These are phyloP conservation scores for Penicillium sp. DNA, from an alignment of 2,329 filamentous ascomycete species.

Conservation along the genomic window DNA sequence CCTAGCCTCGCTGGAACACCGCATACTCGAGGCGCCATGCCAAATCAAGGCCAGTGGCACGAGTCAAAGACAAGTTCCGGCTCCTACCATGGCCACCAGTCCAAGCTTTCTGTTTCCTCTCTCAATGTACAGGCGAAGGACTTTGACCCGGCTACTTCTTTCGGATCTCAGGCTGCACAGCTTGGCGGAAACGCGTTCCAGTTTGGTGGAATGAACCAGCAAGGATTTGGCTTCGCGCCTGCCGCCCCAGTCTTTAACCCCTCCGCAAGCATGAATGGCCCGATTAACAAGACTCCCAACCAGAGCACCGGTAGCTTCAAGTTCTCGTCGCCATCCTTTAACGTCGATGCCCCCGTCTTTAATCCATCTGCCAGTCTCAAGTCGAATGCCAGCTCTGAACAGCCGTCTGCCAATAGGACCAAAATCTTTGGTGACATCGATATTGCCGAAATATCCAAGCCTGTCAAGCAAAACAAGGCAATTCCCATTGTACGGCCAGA, in stretches of 20 bases:
- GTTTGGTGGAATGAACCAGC: constrained; percentile 30
- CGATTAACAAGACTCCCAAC: constrained; percentile 12
- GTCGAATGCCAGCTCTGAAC: constrained; percentile 21
- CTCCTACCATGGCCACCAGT: constrained; percentile 48
- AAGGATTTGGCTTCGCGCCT: constrained; percentile 44
- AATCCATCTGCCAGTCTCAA: constrained; percentile 52
- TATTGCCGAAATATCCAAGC: constrained; percentile 59
- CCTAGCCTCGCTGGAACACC: constrained; percentile 68
- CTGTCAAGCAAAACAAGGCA: constrained; percentile 71
- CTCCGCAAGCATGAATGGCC: constrained; percentile 12
- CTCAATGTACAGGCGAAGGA: constrained; percentile 86
- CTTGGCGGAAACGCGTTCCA: constrained; percentile 44
- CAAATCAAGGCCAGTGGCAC: constrained; percentile 33
- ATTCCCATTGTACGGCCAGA: constrained; percentile 72
- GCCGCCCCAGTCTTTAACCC: constrained; percentile 67
- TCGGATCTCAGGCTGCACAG: constrained; percentile 45
- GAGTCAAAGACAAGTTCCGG: constrained; percentile 26
- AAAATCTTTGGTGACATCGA: constrained; percentile 67
- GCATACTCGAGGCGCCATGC: constrained; percentile 25
- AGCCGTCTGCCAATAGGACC: constrained; percentile 21
- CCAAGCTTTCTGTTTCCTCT: constrained; percentile 67
- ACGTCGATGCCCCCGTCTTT: constrained; percentile 72
- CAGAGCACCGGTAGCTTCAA: constrained; percentile 48
- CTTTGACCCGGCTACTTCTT: constrained; percentile 62
- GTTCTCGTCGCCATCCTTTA: constrained; percentile 66